Conservation (phyloP, 2,329 filamentous ascomycete species). For the Cyclaneusma minus region DNA sequence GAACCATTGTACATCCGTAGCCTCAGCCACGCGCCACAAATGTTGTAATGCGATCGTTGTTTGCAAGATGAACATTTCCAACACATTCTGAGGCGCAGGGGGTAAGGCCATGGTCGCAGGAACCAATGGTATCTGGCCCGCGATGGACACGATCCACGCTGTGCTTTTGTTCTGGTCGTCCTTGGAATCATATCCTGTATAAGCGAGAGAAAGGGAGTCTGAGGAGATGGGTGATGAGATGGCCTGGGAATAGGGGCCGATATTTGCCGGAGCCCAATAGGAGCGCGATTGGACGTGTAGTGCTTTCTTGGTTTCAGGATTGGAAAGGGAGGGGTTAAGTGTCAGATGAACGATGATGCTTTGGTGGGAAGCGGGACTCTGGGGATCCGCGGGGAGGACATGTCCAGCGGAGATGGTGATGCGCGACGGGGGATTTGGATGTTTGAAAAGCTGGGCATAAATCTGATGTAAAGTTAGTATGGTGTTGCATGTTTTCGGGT, state of each 20-base stretch:
- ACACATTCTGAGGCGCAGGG: not conserved
- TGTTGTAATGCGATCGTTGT: slow-evolving; percentile 70
- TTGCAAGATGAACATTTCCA: slow-evolving; percentile 30
- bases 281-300: slow-evolving; percentile 86
- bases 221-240: slow-evolving; percentile 34
- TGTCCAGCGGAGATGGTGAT: slow-evolving; percentile 70
- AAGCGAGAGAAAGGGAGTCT: slow-evolving; percentile 1
- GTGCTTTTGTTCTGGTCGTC: slow-evolving; percentile 10
- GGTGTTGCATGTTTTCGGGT: slow-evolving; percentile 2
- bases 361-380: too few species aligned
- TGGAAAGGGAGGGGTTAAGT: slow-evolving; percentile 16
- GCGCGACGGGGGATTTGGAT: slow-evolving; percentile 70
- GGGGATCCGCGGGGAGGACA: slow-evolving; percentile 39
- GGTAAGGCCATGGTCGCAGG: slow-evolving; percentile 62
- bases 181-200: slow-evolving; percentile 8
- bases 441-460: slow-evolving; percentile 60
- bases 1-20: slow-evolving; percentile 61
- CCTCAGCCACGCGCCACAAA: slow-evolving; percentile 65
- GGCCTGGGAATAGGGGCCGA: slow-evolving; percentile 91
- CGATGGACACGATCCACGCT: slow-evolving; percentile 46
- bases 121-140: slow-evolving; percentile 81
- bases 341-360: slow-evolving; percentile 45
- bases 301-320: slow-evolving; percentile 29
- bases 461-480: slow-evolving; percentile 18
- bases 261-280: slow-evolving; percentile 97